Conservation (phyloP, 2,329 filamentous ascomycete genomes). For the Penicillium thymicola region DNA sequence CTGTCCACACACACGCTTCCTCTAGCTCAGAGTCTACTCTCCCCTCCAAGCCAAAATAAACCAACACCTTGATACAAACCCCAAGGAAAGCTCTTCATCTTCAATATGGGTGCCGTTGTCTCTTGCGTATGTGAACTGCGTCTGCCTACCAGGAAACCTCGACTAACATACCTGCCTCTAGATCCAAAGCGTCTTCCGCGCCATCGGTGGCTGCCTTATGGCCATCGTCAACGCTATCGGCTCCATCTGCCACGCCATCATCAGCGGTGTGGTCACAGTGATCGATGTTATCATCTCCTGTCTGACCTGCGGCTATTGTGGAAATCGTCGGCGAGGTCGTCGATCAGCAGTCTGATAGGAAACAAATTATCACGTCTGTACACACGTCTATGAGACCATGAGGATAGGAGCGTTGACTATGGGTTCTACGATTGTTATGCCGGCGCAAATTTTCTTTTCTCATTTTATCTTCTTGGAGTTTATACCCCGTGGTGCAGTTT, state of each 20-base stretch:
- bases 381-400: background rate
- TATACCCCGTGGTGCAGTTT: slow-evolving; percentile 6
- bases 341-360: slow-evolving; percentile 22
- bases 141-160: slow-evolving; percentile 19
- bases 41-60: slow-evolving; percentile 16
- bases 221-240: slow-evolving; percentile 66
- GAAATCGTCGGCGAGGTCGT: slow-evolving; percentile 28
- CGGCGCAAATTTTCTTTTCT: background rate
- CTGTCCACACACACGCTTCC: slow-evolving; percentile 28
- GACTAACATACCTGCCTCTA: slow-evolving; percentile 31
- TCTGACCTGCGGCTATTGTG: slow-evolving; percentile 50
- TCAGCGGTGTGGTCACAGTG: slow-evolving; percentile 64
- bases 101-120: slow-evolving; percentile 75
- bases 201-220: slow-evolving; percentile 66
- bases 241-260: slow-evolving; percentile 62
- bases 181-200: slow-evolving; percentile 58
- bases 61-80: slow-evolving; percentile 7
- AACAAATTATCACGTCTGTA: background rate
- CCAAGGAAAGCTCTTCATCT: slow-evolving; percentile 2
- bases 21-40: slow-evolving; percentile 23
- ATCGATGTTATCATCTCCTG: slow-evolving; percentile 65
- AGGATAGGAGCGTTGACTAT: background rate
- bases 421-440: slow-evolving; percentile 7
- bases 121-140: slow-evolving; percentile 66
- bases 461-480: background rate